Conservation (phyloP, 2,329 filamentous ascomycete genomes). For the Aspergillus hiratsukae region DNA sequence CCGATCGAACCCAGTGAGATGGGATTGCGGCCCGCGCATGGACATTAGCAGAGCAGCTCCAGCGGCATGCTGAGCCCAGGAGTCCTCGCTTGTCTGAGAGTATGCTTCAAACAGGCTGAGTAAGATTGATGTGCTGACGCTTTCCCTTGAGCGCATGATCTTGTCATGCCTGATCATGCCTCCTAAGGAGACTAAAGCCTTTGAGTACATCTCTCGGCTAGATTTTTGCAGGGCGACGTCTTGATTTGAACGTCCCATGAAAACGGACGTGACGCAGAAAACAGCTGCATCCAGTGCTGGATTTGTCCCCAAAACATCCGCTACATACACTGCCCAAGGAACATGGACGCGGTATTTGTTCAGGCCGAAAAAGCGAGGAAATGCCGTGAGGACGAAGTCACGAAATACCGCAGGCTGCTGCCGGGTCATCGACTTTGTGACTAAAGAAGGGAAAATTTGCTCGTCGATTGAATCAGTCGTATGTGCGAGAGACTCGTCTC, state of each 20-base stretch:
- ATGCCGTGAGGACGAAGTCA: constrained; percentile 21
- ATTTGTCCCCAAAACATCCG: constrained; percentile 16
- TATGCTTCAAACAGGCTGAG: constrained; percentile 35
- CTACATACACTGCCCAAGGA: constrained; percentile 19
- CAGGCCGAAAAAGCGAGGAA: constrained; percentile 20
- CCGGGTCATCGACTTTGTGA: constrained; percentile 16
- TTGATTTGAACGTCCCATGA: constrained; percentile 22
- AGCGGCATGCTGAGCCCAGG: constrained; percentile 32
- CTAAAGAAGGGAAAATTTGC: constrained; percentile 19
- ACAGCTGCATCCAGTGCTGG: constrained; percentile 23
- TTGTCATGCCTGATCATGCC: constrained; percentile 20
- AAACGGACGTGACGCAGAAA: constrained; percentile 26
- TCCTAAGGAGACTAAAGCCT: constrained; percentile 27
- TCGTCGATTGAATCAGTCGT: constrained; percentile 18
- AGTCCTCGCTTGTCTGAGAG: constrained; percentile 26
- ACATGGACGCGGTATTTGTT: constrained; percentile 21
- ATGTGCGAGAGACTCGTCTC: neutral
- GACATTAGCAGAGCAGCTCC: constrained; percentile 29
- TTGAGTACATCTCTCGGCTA: constrained; percentile 26
- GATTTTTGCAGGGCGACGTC: constrained; percentile 23
- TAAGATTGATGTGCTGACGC: constrained; percentile 29
- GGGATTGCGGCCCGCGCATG: constrained; percentile 26
- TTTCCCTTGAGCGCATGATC: constrained; percentile 25
- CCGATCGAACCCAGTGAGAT: constrained; percentile 28
- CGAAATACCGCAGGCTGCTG: constrained; percentile 22